phyloP scores from a whole-genome alignment of 345 rosid species.

The Syzygium aromaticum region DNA sequence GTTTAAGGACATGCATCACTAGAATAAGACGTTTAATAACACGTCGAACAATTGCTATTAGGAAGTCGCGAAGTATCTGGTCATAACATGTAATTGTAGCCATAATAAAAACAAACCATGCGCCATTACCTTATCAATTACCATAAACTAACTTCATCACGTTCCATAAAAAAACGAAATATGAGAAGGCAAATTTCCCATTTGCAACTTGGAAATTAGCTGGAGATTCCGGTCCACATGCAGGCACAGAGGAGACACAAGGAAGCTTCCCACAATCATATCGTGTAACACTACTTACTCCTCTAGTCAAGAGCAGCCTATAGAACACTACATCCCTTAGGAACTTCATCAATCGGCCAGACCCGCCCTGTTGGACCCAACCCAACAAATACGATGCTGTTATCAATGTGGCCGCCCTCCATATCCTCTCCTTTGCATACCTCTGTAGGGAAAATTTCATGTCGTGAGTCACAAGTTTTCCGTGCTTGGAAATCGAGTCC shows the following conservation, averaged over 20 bases:
- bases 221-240: background rate
- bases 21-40: background rate
- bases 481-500: background rate
- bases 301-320: background rate
- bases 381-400: conserved; percentile 16
- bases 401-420: conserved; percentile 9
- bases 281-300: background rate
- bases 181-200: background rate
- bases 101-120: background rate
- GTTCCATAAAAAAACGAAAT: background rate
- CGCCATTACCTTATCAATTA: background rate
- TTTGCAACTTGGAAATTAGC: background rate
- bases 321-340: conserved; percentile 11
- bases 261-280: conserved; percentile 28
- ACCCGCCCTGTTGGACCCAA: conserved; percentile 26
- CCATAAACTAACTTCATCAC: background rate
- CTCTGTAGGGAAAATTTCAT: conserved; percentile 3
- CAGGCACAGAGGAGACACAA: background rate
- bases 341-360: conserved; percentile 15
- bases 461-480: background rate
- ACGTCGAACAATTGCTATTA: background rate
- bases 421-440: conserved; percentile 18
- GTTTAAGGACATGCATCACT: background rate
- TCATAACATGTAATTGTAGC: background rate
- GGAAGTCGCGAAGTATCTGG: background rate